Conservation (phyloP, 768 basidiomycete genomes). For the Fibroporia radiculosa region DNA sequence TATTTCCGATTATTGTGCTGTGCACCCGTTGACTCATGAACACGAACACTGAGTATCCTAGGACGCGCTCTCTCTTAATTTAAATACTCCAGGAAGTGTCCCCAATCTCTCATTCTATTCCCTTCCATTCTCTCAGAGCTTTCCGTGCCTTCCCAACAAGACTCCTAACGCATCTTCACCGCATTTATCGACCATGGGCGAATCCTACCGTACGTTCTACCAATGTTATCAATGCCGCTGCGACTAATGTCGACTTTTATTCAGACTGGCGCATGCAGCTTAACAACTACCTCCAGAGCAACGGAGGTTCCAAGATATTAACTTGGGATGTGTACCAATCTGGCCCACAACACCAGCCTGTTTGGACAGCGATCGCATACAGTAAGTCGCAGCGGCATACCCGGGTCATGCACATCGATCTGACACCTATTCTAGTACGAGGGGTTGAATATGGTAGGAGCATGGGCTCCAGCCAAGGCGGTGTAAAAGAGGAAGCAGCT, state of each 20-base stretch:
- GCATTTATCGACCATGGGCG: background rate
- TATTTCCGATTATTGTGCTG: conserved; percentile 9
- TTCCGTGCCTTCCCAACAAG: background rate
- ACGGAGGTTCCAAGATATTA: conserved; percentile 16
- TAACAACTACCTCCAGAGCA: conserved; percentile 24
- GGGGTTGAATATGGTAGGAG: conserved; percentile 20
- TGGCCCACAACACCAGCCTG: conserved; percentile 20
- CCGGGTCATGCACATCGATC: background rate
- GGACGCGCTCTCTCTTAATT: background rate
- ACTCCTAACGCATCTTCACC: background rate
- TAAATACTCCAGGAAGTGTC: conserved; percentile 2
- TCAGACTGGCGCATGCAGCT: conserved; percentile 25
- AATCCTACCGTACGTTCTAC: conserved; percentile 12
- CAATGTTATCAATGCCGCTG: background rate
- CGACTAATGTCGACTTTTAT: background rate
- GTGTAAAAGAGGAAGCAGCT: conserved; percentile 22
- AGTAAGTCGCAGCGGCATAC: conserved; percentile 17
- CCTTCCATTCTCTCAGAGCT: conserved; percentile 3
- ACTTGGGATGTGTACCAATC: conserved; percentile 18
- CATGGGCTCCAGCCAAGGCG: conserved; percentile 12
- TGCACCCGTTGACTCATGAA: conserved; percentile 17
- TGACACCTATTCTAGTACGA: conserved; percentile 13
- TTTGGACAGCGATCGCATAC: conserved; percentile 22
- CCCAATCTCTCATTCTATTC: conserved; percentile 7
- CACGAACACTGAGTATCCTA: background rate